Percentiles rank a stretch among this genome's conserved stretches.
Evolutionary conservation across 1,284 basidiomycete species (phyloP).

Genomic region (Ustilago loliicola): DNA sequence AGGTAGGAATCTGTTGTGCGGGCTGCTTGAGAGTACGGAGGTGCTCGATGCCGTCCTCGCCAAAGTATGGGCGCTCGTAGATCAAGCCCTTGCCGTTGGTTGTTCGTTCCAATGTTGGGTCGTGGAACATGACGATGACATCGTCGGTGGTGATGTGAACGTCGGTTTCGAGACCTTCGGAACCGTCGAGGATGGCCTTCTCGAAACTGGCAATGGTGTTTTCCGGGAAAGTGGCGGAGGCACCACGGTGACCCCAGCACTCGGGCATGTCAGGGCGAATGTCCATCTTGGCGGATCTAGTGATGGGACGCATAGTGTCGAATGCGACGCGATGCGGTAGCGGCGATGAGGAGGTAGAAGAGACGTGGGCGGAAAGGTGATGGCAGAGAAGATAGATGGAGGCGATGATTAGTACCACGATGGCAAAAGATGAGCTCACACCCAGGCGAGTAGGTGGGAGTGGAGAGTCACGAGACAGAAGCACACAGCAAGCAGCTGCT

Average conservation of each 20-base stretch:
- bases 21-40: conserved; percentile 86
- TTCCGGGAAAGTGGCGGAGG: conserved; percentile 69
- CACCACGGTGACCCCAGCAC: conserved; percentile 69
- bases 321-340: conserved; percentile 8
- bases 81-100: conserved; percentile 75
- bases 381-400: conserved; percentile 29
- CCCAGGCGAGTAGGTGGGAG: conserved; percentile 20
- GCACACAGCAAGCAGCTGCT: conserved; percentile 2
- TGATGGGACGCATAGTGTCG: conserved; percentile 56
- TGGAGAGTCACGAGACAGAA: conserved; percentile 11
- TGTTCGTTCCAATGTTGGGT: conserved; percentile 77
- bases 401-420: conserved; percentile 38
- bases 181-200: conserved; percentile 66
- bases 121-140: conserved; percentile 95
- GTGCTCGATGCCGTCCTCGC: conserved; percentile 79
- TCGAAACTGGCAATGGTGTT: conserved; percentile 69
- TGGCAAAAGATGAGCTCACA: conserved; percentile 20
- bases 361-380: not conserved
- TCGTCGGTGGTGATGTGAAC: conserved; percentile 93
- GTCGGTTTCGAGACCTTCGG: conserved; percentile 76
- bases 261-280: conserved; percentile 58
- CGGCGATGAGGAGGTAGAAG: not conserved
- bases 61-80: conserved; percentile 73
- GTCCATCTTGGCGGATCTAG: conserved; percentile 57
- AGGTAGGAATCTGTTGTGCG: conserved; percentile 71